Percentiles rank a stretch among this genome's conserved stretches.
phyloP scores from a whole-genome alignment of 2,329 filamentous ascomycete genomes.

The Aspergillus neoniger region DNA sequence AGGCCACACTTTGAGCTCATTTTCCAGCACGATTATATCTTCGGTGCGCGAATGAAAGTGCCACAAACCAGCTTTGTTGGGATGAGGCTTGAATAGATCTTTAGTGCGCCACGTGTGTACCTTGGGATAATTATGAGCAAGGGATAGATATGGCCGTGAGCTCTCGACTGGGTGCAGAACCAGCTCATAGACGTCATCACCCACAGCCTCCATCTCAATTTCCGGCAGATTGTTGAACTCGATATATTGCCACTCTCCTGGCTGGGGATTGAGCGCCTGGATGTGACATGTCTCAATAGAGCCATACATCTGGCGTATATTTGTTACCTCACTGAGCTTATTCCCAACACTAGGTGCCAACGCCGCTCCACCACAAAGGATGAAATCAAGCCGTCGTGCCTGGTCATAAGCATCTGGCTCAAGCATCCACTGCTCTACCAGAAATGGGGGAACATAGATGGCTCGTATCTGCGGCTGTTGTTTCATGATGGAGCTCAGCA shows the following conservation, averaged over 20 bases:
- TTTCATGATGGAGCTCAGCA: neutral
- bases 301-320: neutral
- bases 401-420: neutral
- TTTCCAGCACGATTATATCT: neutral
- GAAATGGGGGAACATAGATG: neutral
- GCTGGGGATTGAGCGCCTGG: neutral
- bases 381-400: neutral
- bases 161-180: neutral
- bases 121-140: neutral
- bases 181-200: slow-evolving; percentile 1
- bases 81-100: neutral
- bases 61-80: neutral
- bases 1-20: neutral
- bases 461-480: slow-evolving; percentile 1
- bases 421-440: neutral
- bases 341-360: neutral
- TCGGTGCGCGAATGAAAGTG: neutral
- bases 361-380: neutral
- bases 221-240: neutral
- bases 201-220: neutral
- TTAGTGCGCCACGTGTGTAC: neutral
- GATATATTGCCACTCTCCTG: neutral
- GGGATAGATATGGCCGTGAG: neutral
- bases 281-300: neutral
- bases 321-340: neutral